phyloP scores from a whole-genome alignment of 306 rosid species.

The Malus fusca region DNA sequence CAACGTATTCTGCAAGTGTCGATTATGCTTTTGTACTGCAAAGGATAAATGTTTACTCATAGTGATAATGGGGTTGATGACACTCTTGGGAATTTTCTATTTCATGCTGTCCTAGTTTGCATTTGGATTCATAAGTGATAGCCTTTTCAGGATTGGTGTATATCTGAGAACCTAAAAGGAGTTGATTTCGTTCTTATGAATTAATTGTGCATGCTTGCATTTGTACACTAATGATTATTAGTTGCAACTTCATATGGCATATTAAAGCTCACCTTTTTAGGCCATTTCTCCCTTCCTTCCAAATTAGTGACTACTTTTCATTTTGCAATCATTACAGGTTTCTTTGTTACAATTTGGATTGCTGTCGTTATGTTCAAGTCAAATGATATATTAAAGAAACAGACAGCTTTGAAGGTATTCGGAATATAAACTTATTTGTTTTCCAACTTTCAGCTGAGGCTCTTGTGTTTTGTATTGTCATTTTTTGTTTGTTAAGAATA shows the following conservation, averaged over 20 bases:
- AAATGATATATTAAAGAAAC: constrained; percentile 77
- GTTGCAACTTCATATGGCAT: not conserved
- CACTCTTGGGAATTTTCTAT: not conserved
- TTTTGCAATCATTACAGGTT: constrained; percentile 26
- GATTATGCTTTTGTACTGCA: not conserved
- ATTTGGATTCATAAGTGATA: not conserved
- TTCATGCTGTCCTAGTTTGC: not conserved
- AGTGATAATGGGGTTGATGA: not conserved
- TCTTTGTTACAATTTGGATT: constrained; percentile 74
- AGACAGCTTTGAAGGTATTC: constrained; percentile 45
- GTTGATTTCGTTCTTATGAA: not conserved
- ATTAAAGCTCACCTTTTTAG: not conserved
- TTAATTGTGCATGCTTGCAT: not conserved
- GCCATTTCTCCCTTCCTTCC: not conserved
- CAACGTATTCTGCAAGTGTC: not conserved
- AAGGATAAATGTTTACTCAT: not conserved
- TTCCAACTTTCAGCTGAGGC: not conserved
- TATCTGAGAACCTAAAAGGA: not conserved
- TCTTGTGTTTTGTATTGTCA: not conserved
- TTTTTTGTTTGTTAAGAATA: constrained; percentile 11
- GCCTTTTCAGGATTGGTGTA: not conserved
- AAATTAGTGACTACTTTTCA: not conserved
- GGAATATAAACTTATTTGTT: not conserved
- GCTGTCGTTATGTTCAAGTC: constrained; percentile 91
- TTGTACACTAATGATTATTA: not conserved